phyloP scores from a whole-genome alignment of 2,329 filamentous ascomycete species.

The Xylaria polymorpha region DNA sequence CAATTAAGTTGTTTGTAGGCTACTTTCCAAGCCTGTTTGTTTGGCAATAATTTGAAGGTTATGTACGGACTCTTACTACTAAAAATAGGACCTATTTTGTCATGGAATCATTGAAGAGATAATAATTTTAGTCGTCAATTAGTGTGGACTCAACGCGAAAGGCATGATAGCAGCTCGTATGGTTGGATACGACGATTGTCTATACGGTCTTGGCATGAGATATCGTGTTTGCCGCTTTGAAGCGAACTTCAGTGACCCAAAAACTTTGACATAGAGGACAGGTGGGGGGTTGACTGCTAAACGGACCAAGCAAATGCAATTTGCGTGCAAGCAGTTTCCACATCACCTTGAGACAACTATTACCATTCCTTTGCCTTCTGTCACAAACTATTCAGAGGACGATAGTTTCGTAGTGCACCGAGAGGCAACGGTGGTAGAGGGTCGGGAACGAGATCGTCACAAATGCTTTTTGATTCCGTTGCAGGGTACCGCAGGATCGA shows the following conservation, averaged over 20 bases:
- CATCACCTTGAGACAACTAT: constrained; percentile 6
- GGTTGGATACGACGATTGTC: neutral
- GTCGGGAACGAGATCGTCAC: constrained; percentile 33
- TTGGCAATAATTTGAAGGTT: neutral
- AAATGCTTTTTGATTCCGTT: constrained; percentile 27
- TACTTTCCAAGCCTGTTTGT: neutral
- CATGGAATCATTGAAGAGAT: neutral
- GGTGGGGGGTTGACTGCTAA: neutral
- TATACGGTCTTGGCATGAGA: neutral
- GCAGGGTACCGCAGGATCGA: constrained; percentile 21
- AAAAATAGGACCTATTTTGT: neutral
- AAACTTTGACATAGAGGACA: constrained; percentile 1
- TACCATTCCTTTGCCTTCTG: constrained; percentile 3
- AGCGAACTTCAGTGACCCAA: neutral
- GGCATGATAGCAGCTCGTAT: neutral
- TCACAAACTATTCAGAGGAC: constrained; percentile 1
- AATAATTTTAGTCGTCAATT: neutral
- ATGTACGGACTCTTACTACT: no score
- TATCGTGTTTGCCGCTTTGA: neutral
- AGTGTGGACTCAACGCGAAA: neutral
- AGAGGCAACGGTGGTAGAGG: constrained; percentile 3
- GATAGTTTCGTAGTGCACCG: constrained; percentile 17
- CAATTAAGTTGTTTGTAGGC: neutral
- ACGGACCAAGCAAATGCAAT: neutral
- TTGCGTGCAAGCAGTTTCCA: constrained; percentile 8